These are phyloP conservation scores for Boletus smithii DNA, from an alignment of 1,284 basidiomycete genomes.

Conservation along the genomic window DNA sequence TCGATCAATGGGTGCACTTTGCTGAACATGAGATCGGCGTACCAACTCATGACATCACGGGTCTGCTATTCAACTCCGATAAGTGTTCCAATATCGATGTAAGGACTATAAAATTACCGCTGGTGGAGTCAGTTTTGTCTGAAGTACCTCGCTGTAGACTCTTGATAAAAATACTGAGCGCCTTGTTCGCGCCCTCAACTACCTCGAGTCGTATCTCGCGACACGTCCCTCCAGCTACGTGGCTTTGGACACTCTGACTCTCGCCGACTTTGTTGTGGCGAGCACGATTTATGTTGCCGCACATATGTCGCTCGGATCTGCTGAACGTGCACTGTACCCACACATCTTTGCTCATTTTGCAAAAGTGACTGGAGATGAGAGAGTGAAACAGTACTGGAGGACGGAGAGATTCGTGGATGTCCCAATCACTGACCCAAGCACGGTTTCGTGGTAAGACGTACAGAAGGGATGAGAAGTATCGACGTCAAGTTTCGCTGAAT, in stretches of 20 bases:
- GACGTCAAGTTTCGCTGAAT: too few relatives aligned
- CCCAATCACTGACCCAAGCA: conserved; percentile 14
- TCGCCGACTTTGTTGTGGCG: conserved; percentile 56
- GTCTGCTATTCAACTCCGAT: conserved; percentile 9
- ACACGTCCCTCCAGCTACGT: conserved; percentile 42
- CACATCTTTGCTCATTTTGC: conserved; percentile 52
- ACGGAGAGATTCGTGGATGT: conserved; percentile 16
- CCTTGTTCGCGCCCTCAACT: conserved; percentile 26
- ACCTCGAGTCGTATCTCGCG: conserved; percentile 50
- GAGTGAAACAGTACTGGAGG: conserved; percentile 33
- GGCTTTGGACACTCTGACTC: conserved; percentile 55
- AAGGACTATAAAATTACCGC: not conserved
- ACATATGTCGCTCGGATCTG: conserved; percentile 37
- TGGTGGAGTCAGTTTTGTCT: too few relatives aligned
- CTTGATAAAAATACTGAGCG: conserved; percentile 14
- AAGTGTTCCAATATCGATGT: conserved; percentile 15
- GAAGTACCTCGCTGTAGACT: not conserved
- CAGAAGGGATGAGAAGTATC: too few relatives aligned
- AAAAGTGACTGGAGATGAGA: conserved; percentile 48
- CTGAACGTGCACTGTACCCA: conserved; percentile 40
- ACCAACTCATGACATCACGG: not conserved
- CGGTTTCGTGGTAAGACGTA: too few relatives aligned
- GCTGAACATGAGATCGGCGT: conserved; percentile 44
- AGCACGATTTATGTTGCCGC: conserved; percentile 34
- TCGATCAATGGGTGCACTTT: conserved; percentile 54